Evolutionary conservation across 805 yeast genomes (phyloP).

Genomic region (Grigorovia transvaalensis): DNA sequence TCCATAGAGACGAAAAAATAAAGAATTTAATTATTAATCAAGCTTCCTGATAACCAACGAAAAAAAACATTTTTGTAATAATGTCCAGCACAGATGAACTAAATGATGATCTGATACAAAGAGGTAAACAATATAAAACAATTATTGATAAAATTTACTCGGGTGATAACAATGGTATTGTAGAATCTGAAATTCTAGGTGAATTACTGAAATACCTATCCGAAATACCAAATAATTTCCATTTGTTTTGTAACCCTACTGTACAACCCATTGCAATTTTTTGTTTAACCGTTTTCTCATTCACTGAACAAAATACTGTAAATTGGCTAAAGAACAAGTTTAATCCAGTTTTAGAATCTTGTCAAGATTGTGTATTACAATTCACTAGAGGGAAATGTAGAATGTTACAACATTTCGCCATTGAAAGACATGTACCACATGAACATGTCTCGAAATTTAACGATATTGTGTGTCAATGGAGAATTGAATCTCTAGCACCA

Average conservation of each 20-base stretch:
- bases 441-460: conserved; percentile 29
- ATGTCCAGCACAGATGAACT: background rate
- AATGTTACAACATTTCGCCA: conserved; percentile 42
- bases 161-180: conserved; percentile 17
- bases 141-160: conserved; percentile 22
- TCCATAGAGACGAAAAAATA: background rate
- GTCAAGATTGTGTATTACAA: conserved; percentile 43
- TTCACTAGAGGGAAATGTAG: conserved; percentile 46
- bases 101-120: conserved; percentile 1
- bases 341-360: conserved; percentile 33
- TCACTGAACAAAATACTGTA: conserved; percentile 37
- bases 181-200: conserved; percentile 28
- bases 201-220: conserved; percentile 31
- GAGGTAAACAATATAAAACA: conserved; percentile 14
- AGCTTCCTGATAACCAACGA: background rate
- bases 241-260: conserved; percentile 47
- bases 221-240: conserved; percentile 26
- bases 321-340: conserved; percentile 34
- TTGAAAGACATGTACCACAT: conserved; percentile 40
- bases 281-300: conserved; percentile 50
- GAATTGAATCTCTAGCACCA: conserved; percentile 20
- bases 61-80: background rate
- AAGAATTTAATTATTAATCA: background rate
- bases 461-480: conserved; percentile 29
- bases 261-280: conserved; percentile 43